Evolutionary conservation across 2,329 filamentous ascomycete genomes (phyloP), one percentile per base, ranked within the genome.

Genomic region (Penicillium vulpinum): DNA sequence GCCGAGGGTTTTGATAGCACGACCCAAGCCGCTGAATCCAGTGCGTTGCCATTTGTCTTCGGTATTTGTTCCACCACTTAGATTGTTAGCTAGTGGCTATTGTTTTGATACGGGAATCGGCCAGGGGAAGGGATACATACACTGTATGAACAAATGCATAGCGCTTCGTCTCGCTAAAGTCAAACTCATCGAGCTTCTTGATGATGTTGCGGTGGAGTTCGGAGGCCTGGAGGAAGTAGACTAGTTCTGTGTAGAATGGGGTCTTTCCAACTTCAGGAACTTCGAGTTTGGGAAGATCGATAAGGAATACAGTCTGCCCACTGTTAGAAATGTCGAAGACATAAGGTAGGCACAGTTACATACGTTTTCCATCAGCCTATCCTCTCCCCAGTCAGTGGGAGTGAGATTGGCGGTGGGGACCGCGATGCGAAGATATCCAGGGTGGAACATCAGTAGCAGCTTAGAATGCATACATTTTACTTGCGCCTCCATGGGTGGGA

Each of bases 381-480:
- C 83, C 71, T 95, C 91, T 10, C 92, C 93, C 92, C 94, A 97
- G 70, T 99, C 93, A 67, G 90, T 91, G 8, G 85, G 81, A 13
- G 89, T 87, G 47, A 97, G 78, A 67, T 99, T 99, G 1, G 92
- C 94, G 4, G 88, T 93, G 0, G 94, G 92, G 2, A 97, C 80
- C 1, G 89, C 93, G 43, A 99, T 81, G 7, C 94, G 85, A 16
- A 97, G 75, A 70, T 92, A 87, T 1, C 77, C 76, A 0, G 83
- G 77, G 65, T 91, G 90, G 66, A 92, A 93, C n/a, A 97, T 81
- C 1, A 97, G 76, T 83, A 96, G 92, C 41, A 97, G 80, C 71
- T 99, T 97, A 48, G 91, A 96, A 74, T 97, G 94, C 92, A 97
- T 96, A 66, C 83, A 87, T 24, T 87, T 88, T 6, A 85, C 76